Conservation (phyloP, 177 flowering plant species). For the Telopea speciosissima region DNA sequence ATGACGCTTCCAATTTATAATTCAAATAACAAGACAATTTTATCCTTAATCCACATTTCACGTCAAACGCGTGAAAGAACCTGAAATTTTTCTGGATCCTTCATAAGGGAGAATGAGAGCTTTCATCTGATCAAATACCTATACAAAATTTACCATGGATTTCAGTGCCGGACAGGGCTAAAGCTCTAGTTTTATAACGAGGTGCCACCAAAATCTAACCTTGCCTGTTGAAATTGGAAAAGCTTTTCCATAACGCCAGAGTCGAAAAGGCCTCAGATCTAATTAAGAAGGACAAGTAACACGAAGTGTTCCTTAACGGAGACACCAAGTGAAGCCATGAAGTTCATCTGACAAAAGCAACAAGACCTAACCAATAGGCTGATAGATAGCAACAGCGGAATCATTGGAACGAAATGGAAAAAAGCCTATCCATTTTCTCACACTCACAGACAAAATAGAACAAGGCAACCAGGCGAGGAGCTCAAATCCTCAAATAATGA, state of each 20-base stretch:
- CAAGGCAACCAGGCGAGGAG: not conserved
- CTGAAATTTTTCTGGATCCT: not conserved
- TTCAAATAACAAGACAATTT: not conserved
- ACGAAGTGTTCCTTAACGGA: not conserved
- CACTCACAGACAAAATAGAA: not conserved
- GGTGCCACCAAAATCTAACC: not conserved
- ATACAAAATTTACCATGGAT: not conserved
- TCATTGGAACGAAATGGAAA: conserved; percentile 1
- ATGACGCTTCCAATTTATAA: not conserved
- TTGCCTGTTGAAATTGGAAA: not conserved
- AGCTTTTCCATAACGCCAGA: not conserved
- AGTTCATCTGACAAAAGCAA: not conserved
- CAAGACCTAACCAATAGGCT: not conserved
- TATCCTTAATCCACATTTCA: not conserved
- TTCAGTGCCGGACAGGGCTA: not conserved
- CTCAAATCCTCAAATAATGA: conserved; percentile 4
- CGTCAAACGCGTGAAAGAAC: not conserved
- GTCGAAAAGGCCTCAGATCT: conserved; percentile 1
- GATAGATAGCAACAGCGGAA: not conserved
- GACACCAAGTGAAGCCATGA: not conserved
- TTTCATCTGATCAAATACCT: not conserved
- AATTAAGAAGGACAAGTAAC: not conserved
- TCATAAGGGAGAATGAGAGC: too few relatives aligned
- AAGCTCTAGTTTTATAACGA: not conserved
- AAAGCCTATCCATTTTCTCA: not conserved